These are phyloP conservation scores for Babesia gibsoni DNA, from an alignment of 169 alveolate species.

Conservation along the genomic window DNA sequence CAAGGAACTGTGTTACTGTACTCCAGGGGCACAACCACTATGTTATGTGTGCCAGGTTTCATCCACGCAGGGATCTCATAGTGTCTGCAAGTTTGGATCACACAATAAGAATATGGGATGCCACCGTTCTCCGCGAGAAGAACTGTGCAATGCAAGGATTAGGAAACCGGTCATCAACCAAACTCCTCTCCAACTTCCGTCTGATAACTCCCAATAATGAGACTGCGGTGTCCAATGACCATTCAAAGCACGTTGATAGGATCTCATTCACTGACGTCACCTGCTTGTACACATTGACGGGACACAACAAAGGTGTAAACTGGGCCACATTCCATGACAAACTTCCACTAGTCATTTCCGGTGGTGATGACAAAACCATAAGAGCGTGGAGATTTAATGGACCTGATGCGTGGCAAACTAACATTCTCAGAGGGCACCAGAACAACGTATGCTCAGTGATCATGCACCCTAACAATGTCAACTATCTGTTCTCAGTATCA, in stretches of 20 bases:
- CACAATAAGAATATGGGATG: conserved; percentile 94
- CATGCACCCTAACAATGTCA: conserved; percentile 88
- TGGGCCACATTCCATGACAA: conserved; percentile 93
- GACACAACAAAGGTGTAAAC: conserved; percentile 96
- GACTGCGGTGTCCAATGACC: conserved; percentile 73
- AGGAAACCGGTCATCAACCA: background rate
- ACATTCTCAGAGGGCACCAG: conserved; percentile 90
- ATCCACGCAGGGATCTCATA: conserved; percentile 88
- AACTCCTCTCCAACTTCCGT: conserved; percentile 24
- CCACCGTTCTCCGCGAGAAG: conserved; percentile 89
- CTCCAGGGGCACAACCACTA: conserved; percentile 96
- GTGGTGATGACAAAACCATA: conserved; percentile 93
- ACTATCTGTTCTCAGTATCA: conserved; percentile 84
- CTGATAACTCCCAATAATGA: conserved; percentile 67
- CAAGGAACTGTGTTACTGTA: conserved; percentile 82
- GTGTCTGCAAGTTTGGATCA: conserved; percentile 92
- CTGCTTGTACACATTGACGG: conserved; percentile 88
- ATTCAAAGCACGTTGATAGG: background rate
- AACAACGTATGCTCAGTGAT: conserved; percentile 91
- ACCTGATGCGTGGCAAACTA: conserved; percentile 90
- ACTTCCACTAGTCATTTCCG: conserved; percentile 86
- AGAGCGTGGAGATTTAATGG: conserved; percentile 92
- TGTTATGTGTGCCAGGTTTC: conserved; percentile 95
- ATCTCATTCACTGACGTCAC: conserved; percentile 26
- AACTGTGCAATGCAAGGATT: conserved; percentile 67